Conservation (phyloP, 1,139 yeast genomes). For the Zygotorulaspora mrakii region DNA sequence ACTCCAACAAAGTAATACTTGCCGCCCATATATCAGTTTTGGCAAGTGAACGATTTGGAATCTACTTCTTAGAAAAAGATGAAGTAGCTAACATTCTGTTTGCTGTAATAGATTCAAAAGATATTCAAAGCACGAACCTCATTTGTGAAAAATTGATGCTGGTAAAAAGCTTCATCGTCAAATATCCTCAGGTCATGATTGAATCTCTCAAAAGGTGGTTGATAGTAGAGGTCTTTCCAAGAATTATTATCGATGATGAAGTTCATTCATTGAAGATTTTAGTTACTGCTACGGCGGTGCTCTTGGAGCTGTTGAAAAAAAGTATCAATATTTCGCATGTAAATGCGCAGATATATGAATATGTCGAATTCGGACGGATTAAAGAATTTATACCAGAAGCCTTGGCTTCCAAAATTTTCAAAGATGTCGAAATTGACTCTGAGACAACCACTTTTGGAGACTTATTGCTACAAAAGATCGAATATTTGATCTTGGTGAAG, state of each 20-base stretch:
- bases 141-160: slow-evolving; percentile 28
- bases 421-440: slow-evolving; percentile 1
- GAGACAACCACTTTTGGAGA: slow-evolving; percentile 18
- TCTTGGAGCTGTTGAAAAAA: slow-evolving; percentile 29
- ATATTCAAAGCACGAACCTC: slow-evolving; percentile 28
- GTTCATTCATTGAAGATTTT: slow-evolving; percentile 20
- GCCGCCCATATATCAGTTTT: slow-evolving; percentile 28
- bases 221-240: slow-evolving; percentile 30
- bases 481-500: slow-evolving; percentile 17
- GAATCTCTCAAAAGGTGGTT: slow-evolving; percentile 26
- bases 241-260: slow-evolving; percentile 27
- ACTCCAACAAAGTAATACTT: slow-evolving; percentile 30
- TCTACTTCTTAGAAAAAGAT: slow-evolving; percentile 14
- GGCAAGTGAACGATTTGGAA: slow-evolving; percentile 30
- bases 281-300: slow-evolving; percentile 21
- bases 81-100: slow-evolving; percentile 20
- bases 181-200: slow-evolving; percentile 28
- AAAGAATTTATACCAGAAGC: slow-evolving; percentile 14
- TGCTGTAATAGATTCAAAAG: slow-evolving; percentile 21
- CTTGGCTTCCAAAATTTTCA: slow-evolving; percentile 5
- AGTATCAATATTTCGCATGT: slow-evolving; percentile 17
- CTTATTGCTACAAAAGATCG: slow-evolving; percentile 20
- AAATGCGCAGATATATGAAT: slow-evolving; percentile 14
- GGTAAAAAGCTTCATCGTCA: slow-evolving; percentile 25
- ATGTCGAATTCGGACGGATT: slow-evolving; percentile 12